A percentile compares a stretch with the other conserved stretches of the same genome.
These are phyloP conservation scores for Psidium guajava DNA, from an alignment of 345 rosid genomes.

Conservation along the genomic window DNA sequence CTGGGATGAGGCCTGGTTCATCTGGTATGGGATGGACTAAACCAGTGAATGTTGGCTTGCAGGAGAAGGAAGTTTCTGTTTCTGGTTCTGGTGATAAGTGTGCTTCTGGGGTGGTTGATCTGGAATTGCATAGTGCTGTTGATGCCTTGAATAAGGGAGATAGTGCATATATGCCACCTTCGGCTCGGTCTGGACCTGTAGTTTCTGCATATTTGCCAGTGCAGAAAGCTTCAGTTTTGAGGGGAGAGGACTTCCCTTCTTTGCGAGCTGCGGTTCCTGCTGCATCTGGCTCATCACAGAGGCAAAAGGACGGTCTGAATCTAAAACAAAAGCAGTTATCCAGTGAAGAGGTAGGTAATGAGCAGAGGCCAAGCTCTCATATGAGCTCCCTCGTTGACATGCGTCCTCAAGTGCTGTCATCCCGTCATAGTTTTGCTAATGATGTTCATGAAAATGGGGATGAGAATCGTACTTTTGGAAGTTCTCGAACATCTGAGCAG, in stretches of 20 bases:
- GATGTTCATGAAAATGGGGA: slow-evolving; percentile 27
- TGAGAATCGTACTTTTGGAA: slow-evolving; percentile 18
- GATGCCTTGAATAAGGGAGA: slow-evolving; percentile 36
- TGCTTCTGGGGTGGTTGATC: slow-evolving; percentile 13
- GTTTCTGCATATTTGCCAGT: slow-evolving; percentile 21
- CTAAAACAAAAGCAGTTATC: slow-evolving; percentile 53
- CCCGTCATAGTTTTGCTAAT: slow-evolving; percentile 14
- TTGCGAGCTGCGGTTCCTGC: slow-evolving; percentile 65
- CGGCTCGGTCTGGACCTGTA: slow-evolving; percentile 21
- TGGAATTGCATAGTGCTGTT: slow-evolving; percentile 11
- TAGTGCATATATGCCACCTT: slow-evolving; percentile 37
- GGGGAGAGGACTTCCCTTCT: slow-evolving; percentile 90
- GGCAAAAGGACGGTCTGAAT: slow-evolving; percentile 61
- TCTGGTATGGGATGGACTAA: slow-evolving; percentile 88
- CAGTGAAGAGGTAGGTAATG: slow-evolving; percentile 31
- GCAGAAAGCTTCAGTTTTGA: slow-evolving; percentile 61
- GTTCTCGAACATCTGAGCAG: slow-evolving; percentile 31
- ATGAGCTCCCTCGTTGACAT: slow-evolving; percentile 36
- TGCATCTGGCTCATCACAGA: slow-evolving; percentile 39
- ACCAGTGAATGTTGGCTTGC: slow-evolving; percentile 42
- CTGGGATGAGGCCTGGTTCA: slow-evolving; percentile 68
- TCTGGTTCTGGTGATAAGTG: background rate
- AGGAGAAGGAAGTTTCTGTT: slow-evolving; percentile 40
- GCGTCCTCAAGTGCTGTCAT: slow-evolving; percentile 53
- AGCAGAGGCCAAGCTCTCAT: slow-evolving; percentile 21